Evolutionary conservation across 139 green algal species (phyloP).

Genomic region (Coelastrella sp.): DNA sequence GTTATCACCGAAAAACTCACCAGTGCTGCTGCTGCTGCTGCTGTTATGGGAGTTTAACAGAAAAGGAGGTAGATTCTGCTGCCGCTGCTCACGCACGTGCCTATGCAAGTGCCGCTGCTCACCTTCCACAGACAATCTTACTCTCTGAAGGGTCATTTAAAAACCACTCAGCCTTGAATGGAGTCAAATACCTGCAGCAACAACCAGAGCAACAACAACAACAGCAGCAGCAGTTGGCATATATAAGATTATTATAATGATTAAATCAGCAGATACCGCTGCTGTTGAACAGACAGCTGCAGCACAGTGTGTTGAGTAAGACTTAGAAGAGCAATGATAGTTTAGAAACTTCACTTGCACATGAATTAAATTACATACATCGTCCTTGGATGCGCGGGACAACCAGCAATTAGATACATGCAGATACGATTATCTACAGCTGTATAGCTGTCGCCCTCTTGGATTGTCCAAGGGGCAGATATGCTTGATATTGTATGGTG

Average conservation of each 20-base stretch:
- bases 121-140: constrained; percentile 80
- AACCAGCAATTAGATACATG: too few relatives aligned
- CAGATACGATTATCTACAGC: too few relatives aligned
- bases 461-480: too few relatives aligned
- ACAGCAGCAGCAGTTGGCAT: background rate
- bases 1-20: background rate
- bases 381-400: too few relatives aligned
- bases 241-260: background rate
- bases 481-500: too few relatives aligned
- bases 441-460: too few relatives aligned
- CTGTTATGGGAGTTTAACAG: background rate
- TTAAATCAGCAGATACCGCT: background rate
- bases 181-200: constrained; percentile 54
- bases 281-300: too few relatives aligned
- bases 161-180: constrained; percentile 92
- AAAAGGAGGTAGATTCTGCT: too few relatives aligned
- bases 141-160: constrained; percentile 82
- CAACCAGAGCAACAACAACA: background rate
- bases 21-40: background rate
- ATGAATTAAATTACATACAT: too few relatives aligned
- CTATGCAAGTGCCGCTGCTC: background rate
- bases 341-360: too few relatives aligned
- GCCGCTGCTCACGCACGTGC: background rate
- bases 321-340: too few relatives aligned
- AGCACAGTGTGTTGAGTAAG: too few relatives aligned